Base-by-base conservation (phyloP, 345 rosid species). In the Gossypioides kirkii region DNA sequence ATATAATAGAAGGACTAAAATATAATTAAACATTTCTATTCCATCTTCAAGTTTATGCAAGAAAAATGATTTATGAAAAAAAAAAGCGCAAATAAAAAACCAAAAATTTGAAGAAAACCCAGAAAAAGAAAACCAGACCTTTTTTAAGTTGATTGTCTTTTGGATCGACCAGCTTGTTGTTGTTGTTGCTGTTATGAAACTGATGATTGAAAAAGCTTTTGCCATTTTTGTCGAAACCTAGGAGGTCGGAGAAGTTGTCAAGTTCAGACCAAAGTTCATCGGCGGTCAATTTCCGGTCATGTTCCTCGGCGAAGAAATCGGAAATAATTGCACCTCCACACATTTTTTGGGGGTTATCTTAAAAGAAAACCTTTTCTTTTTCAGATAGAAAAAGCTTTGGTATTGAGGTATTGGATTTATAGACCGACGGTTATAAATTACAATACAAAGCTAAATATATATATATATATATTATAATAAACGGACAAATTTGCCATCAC, bases 321-420 rank as follows among this genome's bases (percentile, higher is more conserved):
- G 88, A 80, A 53, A 91, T 85, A 2, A 89, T 68, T 41, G 89
- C 87, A 70, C 98, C 98, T 26, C 96, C 96, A 65, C 98, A 93
- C 98, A 93, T 93, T 10, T 52, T 20, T 22, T 3, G 13, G 13
- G 11, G 1, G 4, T 10, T 10, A 5, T 55, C 61, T 22, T 22
- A 55, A 55, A 22, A 55, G 13, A 2, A 3, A 5, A 32, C 7
- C 38, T 32, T 5, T 32, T 32, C 4, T 32, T 32, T 32, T 32
- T 5, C 38, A 32, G 38, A 14, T 26, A 47, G 10, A 2, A 25
- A 42, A 13, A 16, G 20, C 10, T 7, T 11, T 25, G 22, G 1
- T 0, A 2, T 2, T 20, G 17, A 1, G 66, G 46, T 18, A 4
- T 7, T 25, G 13, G 2, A 62, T 67, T 74, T 78, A 55, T 55